Evolutionary conservation across 306 rosid genomes (phyloP).

Genomic region (Vicia sativa): DNA sequence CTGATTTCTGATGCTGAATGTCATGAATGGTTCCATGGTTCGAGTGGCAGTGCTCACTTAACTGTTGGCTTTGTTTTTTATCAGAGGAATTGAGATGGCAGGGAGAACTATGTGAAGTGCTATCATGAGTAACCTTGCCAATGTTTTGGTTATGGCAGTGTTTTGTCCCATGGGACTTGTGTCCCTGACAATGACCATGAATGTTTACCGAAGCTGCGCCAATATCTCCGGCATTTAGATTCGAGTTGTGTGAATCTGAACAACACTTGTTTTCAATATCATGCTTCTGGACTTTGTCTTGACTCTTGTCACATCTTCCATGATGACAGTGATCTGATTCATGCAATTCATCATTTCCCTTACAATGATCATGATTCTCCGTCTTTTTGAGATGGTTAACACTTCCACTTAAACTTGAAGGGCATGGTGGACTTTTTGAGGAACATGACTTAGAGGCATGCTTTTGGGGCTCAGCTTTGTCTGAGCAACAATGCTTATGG

Average conservation of each 20-base stretch:
- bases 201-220: slow-evolving; percentile 2
- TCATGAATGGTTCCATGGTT: slow-evolving; percentile 32
- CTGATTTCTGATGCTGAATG: slow-evolving; percentile 27
- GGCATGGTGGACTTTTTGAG: slow-evolving; percentile 45
- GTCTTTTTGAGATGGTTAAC: slow-evolving; percentile 27
- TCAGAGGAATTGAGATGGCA: slow-evolving; percentile 30
- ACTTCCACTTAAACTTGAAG: slow-evolving; percentile 40
- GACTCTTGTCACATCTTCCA: slow-evolving; percentile 34
- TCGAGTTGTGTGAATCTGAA: slow-evolving; percentile 34
- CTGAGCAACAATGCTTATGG: slow-evolving; percentile 52
- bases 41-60: slow-evolving; percentile 39
- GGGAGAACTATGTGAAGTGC: slow-evolving; percentile 11
- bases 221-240: slow-evolving; percentile 29
- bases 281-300: slow-evolving; percentile 42
- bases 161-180: slow-evolving; percentile 33
- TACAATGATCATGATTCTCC: slow-evolving; percentile 38
- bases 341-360: slow-evolving; percentile 35
- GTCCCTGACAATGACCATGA: slow-evolving; percentile 39
- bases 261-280: slow-evolving; percentile 35
- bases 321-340: slow-evolving; percentile 51
- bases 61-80: slow-evolving; percentile 26
- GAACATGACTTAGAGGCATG: slow-evolving; percentile 42
- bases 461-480: slow-evolving; percentile 47
- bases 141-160: slow-evolving; percentile 36
- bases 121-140: slow-evolving; percentile 31